Base-by-base conservation (phyloP, 164 flowering plant genomes). In the Umbilicus rupestris region DNA sequence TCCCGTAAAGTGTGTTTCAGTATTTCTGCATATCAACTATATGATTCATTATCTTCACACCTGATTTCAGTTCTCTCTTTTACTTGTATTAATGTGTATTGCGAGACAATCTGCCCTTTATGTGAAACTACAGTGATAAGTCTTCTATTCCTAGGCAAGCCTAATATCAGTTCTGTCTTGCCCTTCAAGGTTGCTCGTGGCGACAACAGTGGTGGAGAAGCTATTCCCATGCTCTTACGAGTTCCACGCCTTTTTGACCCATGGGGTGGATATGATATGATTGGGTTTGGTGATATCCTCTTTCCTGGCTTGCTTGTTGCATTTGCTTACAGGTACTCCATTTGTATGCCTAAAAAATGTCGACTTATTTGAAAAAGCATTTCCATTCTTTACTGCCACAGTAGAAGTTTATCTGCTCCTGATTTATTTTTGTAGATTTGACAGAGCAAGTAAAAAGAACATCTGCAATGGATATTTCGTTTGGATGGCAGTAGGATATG, bases 221-320 rank as follows among this genome's bases (percentile, higher is more conserved):
- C 55, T 11, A 65, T 65, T 65, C 67, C 67, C 14, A 65, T 65
- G 67, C 67, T 65, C 9, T 50, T 65, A 29, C 47, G 52, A 37
- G 52, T 65, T 35, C 67, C 67, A 7, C 67, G 67, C 10, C 20
- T 65, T 47, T 65, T 46, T 65, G 67, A 65, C 41, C 67, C 67
- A 45, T 65, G 67, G 67, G 67, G 67, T 37, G 67, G 67, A 17
- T 65, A 65, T 29, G 52, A 50, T 22, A 65, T 65, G 55, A 65
- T 65, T 28, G 67, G 67, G 35, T 65, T 65, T 65, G 67, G 67
- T 44, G 67, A 65, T 46, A 65, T 65, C 67, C 67, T 65, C 57
- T 45, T 65, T 28, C 67, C 67, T 19, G 67, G 67, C 47, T 50
- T 65, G 37, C 17, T 65, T 28, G 46, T 65, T 17, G 55, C 67